Evolutionary conservation across 2,329 filamentous ascomycete species (phyloP).

Genomic region (Blastomyces gilchristii): DNA sequence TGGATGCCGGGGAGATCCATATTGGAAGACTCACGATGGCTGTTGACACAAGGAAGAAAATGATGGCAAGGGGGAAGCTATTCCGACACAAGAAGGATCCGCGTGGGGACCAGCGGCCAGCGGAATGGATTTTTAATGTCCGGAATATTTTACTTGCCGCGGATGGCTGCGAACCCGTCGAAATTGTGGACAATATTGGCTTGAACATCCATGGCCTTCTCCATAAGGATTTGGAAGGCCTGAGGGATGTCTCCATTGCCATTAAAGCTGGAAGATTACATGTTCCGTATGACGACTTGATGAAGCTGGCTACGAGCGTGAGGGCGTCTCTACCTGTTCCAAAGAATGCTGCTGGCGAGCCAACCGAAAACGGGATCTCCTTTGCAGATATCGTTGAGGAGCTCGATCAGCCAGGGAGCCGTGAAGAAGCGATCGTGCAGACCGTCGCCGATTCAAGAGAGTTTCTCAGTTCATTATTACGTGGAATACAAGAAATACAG

Average conservation of each 20-base stretch:
- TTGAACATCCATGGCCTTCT: conserved; percentile 87
- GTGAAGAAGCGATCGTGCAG: conserved; percentile 60
- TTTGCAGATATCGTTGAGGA: conserved; percentile 67
- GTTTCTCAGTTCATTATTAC: conserved; percentile 77
- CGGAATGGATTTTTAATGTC: conserved; percentile 85
- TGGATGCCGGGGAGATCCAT: conserved; percentile 74
- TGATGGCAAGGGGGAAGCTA: conserved; percentile 78
- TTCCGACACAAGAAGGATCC: conserved; percentile 68
- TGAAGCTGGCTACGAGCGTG: conserved; percentile 32
- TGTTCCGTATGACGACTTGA: conserved; percentile 79
- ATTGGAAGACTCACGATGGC: conserved; percentile 74
- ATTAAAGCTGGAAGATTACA: conserved; percentile 86
- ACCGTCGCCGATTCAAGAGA: conserved; percentile 87
- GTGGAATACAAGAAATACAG: conserved; percentile 92
- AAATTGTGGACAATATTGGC: conserved; percentile 77
- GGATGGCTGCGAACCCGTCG: conserved; percentile 71
- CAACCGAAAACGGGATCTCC: conserved; percentile 46
- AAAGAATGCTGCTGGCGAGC: background rate
- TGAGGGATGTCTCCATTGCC: conserved; percentile 80
- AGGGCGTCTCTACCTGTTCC: conserved; percentile 34
- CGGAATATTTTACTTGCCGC: conserved; percentile 83
- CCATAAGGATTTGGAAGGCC: conserved; percentile 71
- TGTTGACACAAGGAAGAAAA: conserved; percentile 83
- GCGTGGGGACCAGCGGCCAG: conserved; percentile 57
- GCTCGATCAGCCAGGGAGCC: conserved; percentile 56